These are phyloP conservation scores for Monilinia polystroma DNA, from an alignment of 2,329 filamentous ascomycete genomes.

Conservation along the genomic window DNA sequence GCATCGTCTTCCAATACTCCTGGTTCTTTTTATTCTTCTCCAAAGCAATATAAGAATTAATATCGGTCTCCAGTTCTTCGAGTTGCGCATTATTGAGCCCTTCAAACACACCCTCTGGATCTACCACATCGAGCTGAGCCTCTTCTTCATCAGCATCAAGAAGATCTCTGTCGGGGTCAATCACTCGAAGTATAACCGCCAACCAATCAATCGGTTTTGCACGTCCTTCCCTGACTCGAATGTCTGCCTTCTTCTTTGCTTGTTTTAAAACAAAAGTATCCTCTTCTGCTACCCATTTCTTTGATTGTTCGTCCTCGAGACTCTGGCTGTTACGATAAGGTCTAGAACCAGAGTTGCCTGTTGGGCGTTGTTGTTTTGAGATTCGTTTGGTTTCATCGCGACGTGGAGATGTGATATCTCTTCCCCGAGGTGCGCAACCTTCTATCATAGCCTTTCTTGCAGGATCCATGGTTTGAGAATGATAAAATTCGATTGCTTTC, in stretches of 20 bases:
- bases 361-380: constrained; percentile 48
- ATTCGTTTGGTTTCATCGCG: constrained; percentile 56
- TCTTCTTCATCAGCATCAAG: constrained; percentile 80
- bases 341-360: constrained; percentile 36
- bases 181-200: constrained; percentile 83
- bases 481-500: background rate
- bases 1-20: constrained; percentile 92
- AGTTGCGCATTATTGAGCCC: constrained; percentile 66
- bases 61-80: constrained; percentile 76
- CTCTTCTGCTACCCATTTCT: constrained; percentile 87
- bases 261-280: constrained; percentile 95
- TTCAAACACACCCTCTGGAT: constrained; percentile 79
- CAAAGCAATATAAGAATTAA: constrained; percentile 73
- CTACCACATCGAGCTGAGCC: constrained; percentile 68
- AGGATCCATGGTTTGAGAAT: constrained; percentile 35
- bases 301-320: constrained; percentile 68
- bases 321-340: constrained; percentile 35
- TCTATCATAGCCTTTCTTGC: constrained; percentile 38
- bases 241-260: constrained; percentile 96
- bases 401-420: constrained; percentile 56
- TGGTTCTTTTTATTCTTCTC: constrained; percentile 76
- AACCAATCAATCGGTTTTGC: constrained; percentile 93
- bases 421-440: constrained; percentile 42
- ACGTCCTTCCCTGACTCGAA: constrained; percentile 85
- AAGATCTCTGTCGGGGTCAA: constrained; percentile 79